Base-by-base conservation (phyloP, 164 flowering plant species). In the Magnolia sinica region DNA sequence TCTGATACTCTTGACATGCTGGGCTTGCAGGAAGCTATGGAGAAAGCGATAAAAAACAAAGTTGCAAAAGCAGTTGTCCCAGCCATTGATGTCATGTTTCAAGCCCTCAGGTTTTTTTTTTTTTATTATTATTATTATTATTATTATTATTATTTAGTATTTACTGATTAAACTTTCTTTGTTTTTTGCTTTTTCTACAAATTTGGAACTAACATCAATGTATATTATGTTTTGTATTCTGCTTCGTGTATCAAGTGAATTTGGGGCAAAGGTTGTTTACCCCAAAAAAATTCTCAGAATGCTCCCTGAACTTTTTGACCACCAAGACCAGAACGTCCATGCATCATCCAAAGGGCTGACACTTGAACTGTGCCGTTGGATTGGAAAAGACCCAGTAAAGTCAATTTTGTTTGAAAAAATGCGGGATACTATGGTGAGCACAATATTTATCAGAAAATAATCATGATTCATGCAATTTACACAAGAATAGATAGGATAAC, bases 41-140 rank as follows among this genome's bases (percentile, higher is more conserved):
- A 96, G 89, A 96, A 96, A 87, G 99, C 95, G 45, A 93, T 96
- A 37, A 96, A 94, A 80, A 87, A 88, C 76, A 96, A 96, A 89
- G 99, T 96, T 79, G 93, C 99, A 8, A 96, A 96, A 85, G 99
- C 99, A 22, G 99, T 96, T 74, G 99, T 96, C 7, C 98, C 99
- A 50, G 98, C 98, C 29, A 88, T 96, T 78, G 99, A 96, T 90
- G 99, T 93, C 81, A 94, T 96, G 99, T 96, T 94, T 88, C 97
- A 92, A 84, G 98, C 99, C 4, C 81, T 96, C 78, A 96, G 98
- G 99, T 96, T 73, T 49, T 31, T 67, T 20, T 66, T 63, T 24
- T 29, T 0, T 19, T 27, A 0, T 27, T 27, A 0, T 27, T 27
- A 0, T 27, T 0, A 58, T 23, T 24, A 13, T 61, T 8, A 27